Evolutionary conservation across 106 monocot species (phyloP).

Genomic region (Cymbidium sinense): DNA sequence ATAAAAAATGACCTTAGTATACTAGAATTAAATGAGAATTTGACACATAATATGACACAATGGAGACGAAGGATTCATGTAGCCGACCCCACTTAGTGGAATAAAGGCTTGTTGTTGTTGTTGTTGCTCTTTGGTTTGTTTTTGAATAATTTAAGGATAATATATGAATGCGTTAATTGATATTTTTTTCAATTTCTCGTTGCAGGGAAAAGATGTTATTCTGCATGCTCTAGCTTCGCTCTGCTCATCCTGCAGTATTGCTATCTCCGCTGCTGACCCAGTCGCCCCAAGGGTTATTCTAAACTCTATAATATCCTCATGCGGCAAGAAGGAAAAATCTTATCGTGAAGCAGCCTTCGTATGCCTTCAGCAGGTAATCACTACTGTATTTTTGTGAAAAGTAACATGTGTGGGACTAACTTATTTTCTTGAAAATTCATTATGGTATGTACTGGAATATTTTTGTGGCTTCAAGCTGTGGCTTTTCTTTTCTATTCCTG

Average conservation of each 20-base stretch:
- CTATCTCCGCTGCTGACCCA: constrained; percentile 54
- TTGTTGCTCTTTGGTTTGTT: neutral
- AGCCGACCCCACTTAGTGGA: too few species aligned
- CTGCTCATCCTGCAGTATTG: constrained; percentile 69
- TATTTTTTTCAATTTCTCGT: constrained; percentile 1
- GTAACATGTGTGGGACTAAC: neutral
- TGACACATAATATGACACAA: too few species aligned
- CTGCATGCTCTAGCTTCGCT: constrained; percentile 61
- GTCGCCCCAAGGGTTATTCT: constrained; percentile 36
- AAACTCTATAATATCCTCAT: constrained; percentile 60
- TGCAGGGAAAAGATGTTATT: constrained; percentile 86
- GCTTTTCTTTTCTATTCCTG: neutral
- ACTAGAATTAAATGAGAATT: too few species aligned
- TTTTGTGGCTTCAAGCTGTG: neutral
- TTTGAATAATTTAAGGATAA: neutral
- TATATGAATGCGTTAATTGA: neutral
- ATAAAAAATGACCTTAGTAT: too few species aligned
- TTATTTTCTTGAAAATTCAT: neutral
- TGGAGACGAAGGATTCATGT: too few species aligned
- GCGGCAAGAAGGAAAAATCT: constrained; percentile 66
- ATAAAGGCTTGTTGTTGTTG: too few species aligned
- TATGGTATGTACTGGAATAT: constrained; percentile 2
- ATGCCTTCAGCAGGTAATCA: constrained; percentile 63
- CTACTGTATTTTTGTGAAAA: neutral
- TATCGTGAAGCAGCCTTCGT: constrained; percentile 89